Evolutionary conservation across 129 eudicot genomes (phyloP).

Genomic region (Pulicaria dysenterica): DNA sequence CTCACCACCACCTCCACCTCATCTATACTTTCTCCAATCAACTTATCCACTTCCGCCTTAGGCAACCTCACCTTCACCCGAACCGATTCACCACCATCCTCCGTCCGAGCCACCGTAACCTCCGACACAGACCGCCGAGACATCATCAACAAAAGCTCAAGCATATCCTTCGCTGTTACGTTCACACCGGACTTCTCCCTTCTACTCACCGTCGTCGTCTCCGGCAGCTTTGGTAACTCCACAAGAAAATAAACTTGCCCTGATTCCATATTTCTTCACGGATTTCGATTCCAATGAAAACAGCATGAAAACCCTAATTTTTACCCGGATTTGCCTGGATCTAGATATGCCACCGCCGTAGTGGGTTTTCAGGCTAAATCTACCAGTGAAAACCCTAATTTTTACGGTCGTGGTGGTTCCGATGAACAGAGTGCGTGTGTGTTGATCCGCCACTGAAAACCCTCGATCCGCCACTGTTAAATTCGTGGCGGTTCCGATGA

Average conservation of each 20-base stretch:
- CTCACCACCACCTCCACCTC: constrained; percentile 59
- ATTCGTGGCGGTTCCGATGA: no score
- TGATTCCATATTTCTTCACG: constrained; percentile 51
- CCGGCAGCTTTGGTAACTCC: constrained; percentile 61
- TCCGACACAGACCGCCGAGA: constrained; percentile 49
- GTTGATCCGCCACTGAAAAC: no score
- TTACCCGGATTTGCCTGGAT: no score
- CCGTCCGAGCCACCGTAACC: constrained; percentile 33
- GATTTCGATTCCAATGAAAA: constrained; percentile 57
- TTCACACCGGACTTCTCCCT: constrained; percentile 46
- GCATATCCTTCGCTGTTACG: constrained; percentile 46
- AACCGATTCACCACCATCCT: constrained; percentile 37
- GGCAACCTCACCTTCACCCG: constrained; percentile 71
- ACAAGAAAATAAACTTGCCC: constrained; percentile 76
- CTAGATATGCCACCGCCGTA: no score
- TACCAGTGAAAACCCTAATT: no score
- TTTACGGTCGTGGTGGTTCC: no score
- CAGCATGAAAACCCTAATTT: no score
- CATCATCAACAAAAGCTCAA: constrained; percentile 49
- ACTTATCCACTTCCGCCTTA: constrained; percentile 50
- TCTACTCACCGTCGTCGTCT: constrained; percentile 32
- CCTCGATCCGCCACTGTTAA: no score
- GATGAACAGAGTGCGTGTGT: no score
- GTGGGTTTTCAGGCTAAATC: no score
- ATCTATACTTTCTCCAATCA: constrained; percentile 52